Evolutionary conservation across 208 protist species (phyloP).

Genomic region (Perkinsela sp.): DNA sequence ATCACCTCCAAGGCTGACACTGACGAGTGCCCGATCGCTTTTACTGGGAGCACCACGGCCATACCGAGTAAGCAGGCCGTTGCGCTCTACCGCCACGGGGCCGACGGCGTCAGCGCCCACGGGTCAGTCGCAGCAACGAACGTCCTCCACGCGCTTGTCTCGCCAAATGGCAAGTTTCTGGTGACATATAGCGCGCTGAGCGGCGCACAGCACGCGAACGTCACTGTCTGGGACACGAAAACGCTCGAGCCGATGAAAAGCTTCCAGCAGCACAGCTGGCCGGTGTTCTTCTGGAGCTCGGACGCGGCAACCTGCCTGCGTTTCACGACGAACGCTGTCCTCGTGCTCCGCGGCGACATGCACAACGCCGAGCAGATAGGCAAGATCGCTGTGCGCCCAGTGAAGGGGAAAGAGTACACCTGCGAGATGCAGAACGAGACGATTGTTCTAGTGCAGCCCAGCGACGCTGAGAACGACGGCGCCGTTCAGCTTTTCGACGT

Average conservation of each 20-base stretch:
- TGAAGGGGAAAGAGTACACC: background rate
- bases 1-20: background rate
- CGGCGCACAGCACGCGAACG: background rate
- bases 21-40: background rate
- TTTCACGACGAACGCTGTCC: background rate
- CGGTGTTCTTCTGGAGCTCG: background rate
- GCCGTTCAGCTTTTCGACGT: background rate
- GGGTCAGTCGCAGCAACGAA: background rate
- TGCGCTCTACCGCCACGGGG: background rate
- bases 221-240: background rate
- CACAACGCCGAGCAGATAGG: background rate
- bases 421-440: background rate
- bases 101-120: background rate
- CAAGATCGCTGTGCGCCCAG: background rate
- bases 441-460: background rate
- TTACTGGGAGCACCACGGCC: background rate
- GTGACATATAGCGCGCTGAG: background rate
- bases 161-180: background rate
- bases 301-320: background rate
- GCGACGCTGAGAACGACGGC: background rate
- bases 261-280: conserved; percentile 1
- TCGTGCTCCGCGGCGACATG: background rate
- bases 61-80: background rate
- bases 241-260: background rate
- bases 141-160: background rate